Base-by-base conservation (phyloP, 352 stramenopile genomes). In the Thalassiosira sp. region DNA sequence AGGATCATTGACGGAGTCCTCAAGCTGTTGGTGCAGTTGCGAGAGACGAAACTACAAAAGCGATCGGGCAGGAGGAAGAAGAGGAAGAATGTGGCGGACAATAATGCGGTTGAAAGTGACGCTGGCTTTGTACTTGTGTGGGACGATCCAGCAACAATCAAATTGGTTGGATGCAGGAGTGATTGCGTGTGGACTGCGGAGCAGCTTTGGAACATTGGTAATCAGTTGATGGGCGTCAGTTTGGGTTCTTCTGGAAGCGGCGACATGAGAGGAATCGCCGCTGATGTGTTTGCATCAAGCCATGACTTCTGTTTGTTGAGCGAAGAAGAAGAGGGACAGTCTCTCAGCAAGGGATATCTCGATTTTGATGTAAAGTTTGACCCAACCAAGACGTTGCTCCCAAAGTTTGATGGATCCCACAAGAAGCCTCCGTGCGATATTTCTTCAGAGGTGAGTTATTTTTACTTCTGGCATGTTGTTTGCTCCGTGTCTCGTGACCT, bases 241-340 rank as follows among this genome's bases (percentile, higher is more conserved):
- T 33, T 77, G 16, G 18, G 22, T 16, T 3, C 40, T 27, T 35
- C 22, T 51, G 43, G 11, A 42, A 8, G 22, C 40, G 33, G 53
- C n/a, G 65, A 69, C 22, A 20, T 15, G 10, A 73, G 66, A 56
- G 69, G 61, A 16, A 57, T 78, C 27, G 58, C 65, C 2, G 63
- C 73, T 5, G 45, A 78, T 63, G 35, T 73, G 15, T 82, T 82
- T 25, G 66, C 73, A 27, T 60, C 43, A 15, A 70, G 58, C 15
- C 73, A 82, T 66, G 73, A 82, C 40, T 82, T 82, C 43, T 65
- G 54, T 25, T 65, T 82, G 43, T 53, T 77, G 46, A 82, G 73
- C 18, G 73, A 82, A 24, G 73, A 82, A 48, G 73, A 78, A 66
- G 59, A 69, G 27, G 73, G 66, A 28, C 20, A 37, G 46, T 43